A percentile compares a stretch with the other conserved stretches of the same genome.
Evolutionary conservation across 352 stramenopile species (phyloP).

Genomic region (Phytophthora ohioensis): DNA sequence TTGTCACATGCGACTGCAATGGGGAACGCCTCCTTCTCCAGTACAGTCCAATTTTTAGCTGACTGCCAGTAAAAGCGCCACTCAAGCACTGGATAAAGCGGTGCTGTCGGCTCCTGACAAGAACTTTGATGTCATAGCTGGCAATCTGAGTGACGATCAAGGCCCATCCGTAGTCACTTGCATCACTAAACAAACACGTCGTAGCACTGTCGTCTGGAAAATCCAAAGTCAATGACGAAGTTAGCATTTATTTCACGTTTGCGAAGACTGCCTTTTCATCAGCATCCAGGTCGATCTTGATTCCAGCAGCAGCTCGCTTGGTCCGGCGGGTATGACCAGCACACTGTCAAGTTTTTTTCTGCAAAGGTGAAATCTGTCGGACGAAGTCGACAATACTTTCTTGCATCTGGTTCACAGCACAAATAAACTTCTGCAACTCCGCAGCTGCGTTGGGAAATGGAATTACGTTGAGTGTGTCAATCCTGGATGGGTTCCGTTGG

Average conservation of each 20-base stretch:
- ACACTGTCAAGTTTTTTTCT: neutral
- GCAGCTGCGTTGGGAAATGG: conserved; percentile 1
- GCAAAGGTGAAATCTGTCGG: neutral
- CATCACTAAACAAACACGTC: conserved; percentile 10
- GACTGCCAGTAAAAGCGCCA: no score
- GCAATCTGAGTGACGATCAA: neutral
- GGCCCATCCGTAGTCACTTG: conserved; percentile 2
- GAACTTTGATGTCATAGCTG: conserved; percentile 1
- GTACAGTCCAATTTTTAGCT: no score
- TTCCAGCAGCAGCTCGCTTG: neutral
- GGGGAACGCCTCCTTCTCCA: neutral
- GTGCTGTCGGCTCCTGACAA: neutral
- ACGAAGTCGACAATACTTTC: neutral
- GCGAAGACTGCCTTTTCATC: conserved; percentile 1
- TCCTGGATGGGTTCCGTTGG: neutral
- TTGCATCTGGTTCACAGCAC: conserved; percentile 5
- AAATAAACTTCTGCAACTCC: conserved; percentile 11
- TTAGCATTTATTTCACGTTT: conserved; percentile 9
- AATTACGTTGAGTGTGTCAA: neutral
- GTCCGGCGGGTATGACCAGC: conserved; percentile 1
- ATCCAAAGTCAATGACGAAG: neutral
- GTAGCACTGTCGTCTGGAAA: conserved; percentile 10
- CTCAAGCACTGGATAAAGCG: no score
- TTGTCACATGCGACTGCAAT: conserved; percentile 6
- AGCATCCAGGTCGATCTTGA: neutral